A percentile compares a stretch with the other conserved stretches of the same genome.
phyloP scores from a whole-genome alignment of 352 stramenopile genomes.

The Globisporangium heterothallicum region DNA sequence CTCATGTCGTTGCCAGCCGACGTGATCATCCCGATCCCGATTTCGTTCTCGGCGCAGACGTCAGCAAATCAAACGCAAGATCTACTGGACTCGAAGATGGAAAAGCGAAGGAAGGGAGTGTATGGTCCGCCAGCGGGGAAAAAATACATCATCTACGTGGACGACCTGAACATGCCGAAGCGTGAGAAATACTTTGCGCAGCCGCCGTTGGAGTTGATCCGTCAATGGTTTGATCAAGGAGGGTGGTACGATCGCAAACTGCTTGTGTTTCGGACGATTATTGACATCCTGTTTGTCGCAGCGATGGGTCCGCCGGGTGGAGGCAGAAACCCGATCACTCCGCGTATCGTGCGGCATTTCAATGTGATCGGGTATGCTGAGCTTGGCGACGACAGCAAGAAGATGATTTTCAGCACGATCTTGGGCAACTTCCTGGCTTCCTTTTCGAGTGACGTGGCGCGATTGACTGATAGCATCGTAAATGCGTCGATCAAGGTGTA shows the following conservation, averaged over 20 bases:
- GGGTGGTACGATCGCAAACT: conserved; percentile 95
- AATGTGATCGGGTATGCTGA: conserved; percentile 92
- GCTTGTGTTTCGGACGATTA: conserved; percentile 85
- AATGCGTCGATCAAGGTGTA: conserved; percentile 87
- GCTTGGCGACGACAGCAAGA: conserved; percentile 85
- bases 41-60: conserved; percentile 91
- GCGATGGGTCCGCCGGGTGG: conserved; percentile 91
- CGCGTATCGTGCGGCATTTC: conserved; percentile 89
- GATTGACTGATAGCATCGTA: conserved; percentile 68
- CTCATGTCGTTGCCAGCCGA: conserved; percentile 83
- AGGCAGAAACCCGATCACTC: conserved; percentile 89
- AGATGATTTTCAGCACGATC: conserved; percentile 92
- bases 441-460: conserved; percentile 47
- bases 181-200: conserved; percentile 93
- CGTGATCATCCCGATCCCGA: conserved; percentile 85
- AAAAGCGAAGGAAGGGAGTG: conserved; percentile 90
- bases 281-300: conserved; percentile 86
- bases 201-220: conserved; percentile 92
- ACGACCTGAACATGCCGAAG: conserved; percentile 96
- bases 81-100: conserved; percentile 89
- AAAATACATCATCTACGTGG: conserved; percentile 92
- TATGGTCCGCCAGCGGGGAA: conserved; percentile 90
- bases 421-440: conserved; percentile 77
- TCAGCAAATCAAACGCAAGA: conserved; percentile 91
- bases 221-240: conserved; percentile 92